Evolutionary conservation across 108 stramenopile species (phyloP).

Genomic region (Stephanodiscus triporus): DNA sequence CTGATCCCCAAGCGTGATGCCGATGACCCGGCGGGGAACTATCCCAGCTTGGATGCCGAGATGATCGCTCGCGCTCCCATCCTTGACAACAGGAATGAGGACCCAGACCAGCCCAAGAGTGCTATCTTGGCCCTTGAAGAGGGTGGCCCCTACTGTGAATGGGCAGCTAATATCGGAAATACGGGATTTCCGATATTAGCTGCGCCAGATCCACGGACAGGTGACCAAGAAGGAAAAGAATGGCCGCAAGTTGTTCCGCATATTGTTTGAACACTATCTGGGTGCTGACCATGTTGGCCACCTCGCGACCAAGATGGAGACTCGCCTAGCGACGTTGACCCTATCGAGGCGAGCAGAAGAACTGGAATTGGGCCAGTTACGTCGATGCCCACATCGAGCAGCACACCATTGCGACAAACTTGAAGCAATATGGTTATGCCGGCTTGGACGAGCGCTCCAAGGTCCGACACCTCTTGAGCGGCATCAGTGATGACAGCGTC

Average conservation of each 20-base stretch:
- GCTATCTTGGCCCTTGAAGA: neutral
- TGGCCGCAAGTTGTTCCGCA: neutral
- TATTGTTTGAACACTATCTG: neutral
- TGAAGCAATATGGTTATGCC: slow-evolving; percentile 8
- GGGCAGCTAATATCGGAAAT: neutral
- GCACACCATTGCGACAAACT: slow-evolving; percentile 5
- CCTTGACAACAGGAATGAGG: too few relatives aligned
- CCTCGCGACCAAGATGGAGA: neutral
- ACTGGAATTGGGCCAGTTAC: neutral
- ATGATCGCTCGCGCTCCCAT: too few relatives aligned
- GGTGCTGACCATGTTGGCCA: neutral
- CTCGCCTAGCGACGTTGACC: neutral
- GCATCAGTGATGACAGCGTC: neutral
- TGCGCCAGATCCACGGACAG: neutral
- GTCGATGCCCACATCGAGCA: slow-evolving; percentile 9
- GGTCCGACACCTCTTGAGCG: neutral
- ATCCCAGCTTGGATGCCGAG: too few relatives aligned
- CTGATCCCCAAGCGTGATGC: too few relatives aligned
- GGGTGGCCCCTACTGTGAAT: neutral
- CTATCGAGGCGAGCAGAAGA: neutral
- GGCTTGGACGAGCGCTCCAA: slow-evolving; percentile 16
- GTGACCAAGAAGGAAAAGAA: neutral
- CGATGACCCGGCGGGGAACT: too few relatives aligned
- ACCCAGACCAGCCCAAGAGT: too few relatives aligned
- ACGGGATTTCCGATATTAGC: neutral